These are phyloP conservation scores for Triticum timopheevii DNA, from an alignment of 176 grass and related monocot genomes.

Conservation along the genomic window DNA sequence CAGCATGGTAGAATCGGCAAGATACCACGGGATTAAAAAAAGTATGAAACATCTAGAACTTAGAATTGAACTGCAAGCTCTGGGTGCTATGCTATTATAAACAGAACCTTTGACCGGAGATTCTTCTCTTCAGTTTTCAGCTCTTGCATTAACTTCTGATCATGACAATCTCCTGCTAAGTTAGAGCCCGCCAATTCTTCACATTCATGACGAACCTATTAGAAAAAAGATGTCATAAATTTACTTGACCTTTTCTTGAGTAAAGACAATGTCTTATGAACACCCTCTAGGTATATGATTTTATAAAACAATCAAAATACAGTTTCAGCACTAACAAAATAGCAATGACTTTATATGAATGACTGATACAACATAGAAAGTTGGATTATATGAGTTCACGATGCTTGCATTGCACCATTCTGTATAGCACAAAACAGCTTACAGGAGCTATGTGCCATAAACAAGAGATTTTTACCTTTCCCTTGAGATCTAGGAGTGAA, in stretches of 20 bases:
- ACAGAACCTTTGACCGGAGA: slow-evolving; percentile 57
- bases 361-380: not conserved
- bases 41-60: slow-evolving; percentile 1
- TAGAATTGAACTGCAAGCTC: slow-evolving; percentile 5
- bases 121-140: slow-evolving; percentile 59
- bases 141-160: slow-evolving; percentile 53
- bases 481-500: slow-evolving; percentile 62
- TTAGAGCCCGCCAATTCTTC: slow-evolving; percentile 58
- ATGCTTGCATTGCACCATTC: not conserved
- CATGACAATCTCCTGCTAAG: slow-evolving; percentile 38
- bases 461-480: slow-evolving; percentile 52
- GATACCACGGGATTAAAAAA: not conserved
- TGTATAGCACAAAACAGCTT: not conserved
- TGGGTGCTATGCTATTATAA: slow-evolving; percentile 12
- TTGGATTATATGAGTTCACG: not conserved
- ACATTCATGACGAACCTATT: slow-evolving; percentile 75
- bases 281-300: not conserved
- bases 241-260: not conserved
- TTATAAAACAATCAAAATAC: not conserved
- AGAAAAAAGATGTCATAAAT: slow-evolving; percentile 20
- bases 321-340: not conserved
- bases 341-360: not conserved
- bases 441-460: slow-evolving; percentile 2
- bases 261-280: not conserved
- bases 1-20: not conserved